These are phyloP conservation scores for Leccinum incarnatum DNA, from an alignment of 768 basidiomycete genomes.

Conservation along the genomic window DNA sequence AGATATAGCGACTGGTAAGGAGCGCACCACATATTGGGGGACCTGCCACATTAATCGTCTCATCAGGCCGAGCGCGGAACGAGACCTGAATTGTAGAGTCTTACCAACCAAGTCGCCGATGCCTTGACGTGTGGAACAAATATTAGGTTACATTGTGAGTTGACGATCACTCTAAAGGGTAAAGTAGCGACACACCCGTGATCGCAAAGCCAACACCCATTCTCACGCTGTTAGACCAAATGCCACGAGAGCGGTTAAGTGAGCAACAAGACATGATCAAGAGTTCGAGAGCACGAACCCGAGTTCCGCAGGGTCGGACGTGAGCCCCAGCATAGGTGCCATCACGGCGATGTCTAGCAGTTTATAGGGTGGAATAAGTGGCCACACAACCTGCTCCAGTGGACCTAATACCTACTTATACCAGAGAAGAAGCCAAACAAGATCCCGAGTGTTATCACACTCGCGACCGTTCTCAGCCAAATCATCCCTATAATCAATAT, in stretches of 20 bases:
- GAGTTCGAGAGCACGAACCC: slow-evolving; percentile 34
- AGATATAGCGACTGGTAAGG: slow-evolving; percentile 45
- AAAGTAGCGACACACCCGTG: slow-evolving; percentile 29
- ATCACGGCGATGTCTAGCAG: slow-evolving; percentile 36
- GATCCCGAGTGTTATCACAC: slow-evolving; percentile 41
- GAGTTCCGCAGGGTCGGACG: slow-evolving; percentile 48
- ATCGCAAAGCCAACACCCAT: slow-evolving; percentile 50
- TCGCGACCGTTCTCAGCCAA: slow-evolving; percentile 34
- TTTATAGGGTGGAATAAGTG: too few relatives aligned
- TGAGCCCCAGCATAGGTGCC: slow-evolving; percentile 45
- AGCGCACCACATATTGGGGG: slow-evolving; percentile 58
- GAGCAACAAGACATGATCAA: neutral
- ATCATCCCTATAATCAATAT: slow-evolving; percentile 43
- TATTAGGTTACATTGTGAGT: neutral
- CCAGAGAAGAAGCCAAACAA: slow-evolving; percentile 52
- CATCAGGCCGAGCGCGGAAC: neutral
- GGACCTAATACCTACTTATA: slow-evolving; percentile 29
- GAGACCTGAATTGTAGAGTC: neutral
- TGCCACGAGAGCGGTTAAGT: neutral
- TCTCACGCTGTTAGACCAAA: slow-evolving; percentile 23
- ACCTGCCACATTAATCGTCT: slow-evolving; percentile 32
- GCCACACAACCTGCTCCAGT: too few relatives aligned
- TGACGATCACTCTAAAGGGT: too few relatives aligned
- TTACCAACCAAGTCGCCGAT: slow-evolving; percentile 23
- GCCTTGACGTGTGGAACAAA: slow-evolving; percentile 7